phyloP scores from a whole-genome alignment of 495 filamentous ascomycete species.

The Geoglossum glabrum region DNA sequence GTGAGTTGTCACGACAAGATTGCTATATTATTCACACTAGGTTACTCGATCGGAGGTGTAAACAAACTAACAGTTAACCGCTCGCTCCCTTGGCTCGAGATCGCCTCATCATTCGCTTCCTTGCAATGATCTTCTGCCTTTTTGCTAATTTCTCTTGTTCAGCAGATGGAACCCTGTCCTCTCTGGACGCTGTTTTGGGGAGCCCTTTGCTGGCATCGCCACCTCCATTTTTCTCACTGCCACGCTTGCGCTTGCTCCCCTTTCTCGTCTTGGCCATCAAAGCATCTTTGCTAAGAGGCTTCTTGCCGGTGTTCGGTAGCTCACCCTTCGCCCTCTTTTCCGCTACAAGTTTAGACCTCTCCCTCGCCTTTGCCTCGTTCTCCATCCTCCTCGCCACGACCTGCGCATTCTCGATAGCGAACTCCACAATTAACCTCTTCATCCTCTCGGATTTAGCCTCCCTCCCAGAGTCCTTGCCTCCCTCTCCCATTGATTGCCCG shows the following conservation, averaged over 20 bases:
- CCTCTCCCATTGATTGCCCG: slow-evolving; percentile 16
- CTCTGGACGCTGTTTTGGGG: not conserved
- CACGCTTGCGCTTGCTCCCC: slow-evolving; percentile 9
- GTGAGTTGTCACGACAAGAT: not conserved
- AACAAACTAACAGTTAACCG: not conserved
- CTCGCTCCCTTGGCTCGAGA: slow-evolving; percentile 21
- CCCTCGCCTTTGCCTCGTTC: slow-evolving; percentile 39
- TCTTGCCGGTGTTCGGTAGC: slow-evolving; percentile 8
- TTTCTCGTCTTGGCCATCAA: not conserved
- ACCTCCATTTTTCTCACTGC: not conserved
- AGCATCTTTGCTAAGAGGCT: not conserved
- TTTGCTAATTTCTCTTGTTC: slow-evolving; percentile 37
- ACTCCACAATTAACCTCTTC: slow-evolving; percentile 80
- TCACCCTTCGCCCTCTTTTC: slow-evolving; percentile 12
- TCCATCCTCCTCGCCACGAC: slow-evolving; percentile 65
- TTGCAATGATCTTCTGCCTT: slow-evolving; percentile 44
- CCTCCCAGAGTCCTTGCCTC: slow-evolving; percentile 15
- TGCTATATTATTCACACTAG: not conserved
- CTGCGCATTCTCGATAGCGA: slow-evolving; percentile 95
- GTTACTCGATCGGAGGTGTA: not conserved
- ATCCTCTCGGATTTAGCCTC: slow-evolving; percentile 36
- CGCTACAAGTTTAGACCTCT: slow-evolving; percentile 17
- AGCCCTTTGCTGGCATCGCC: slow-evolving; percentile 2
- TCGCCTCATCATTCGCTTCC: slow-evolving; percentile 37
- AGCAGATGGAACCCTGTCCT: not conserved